Percentiles rank a stretch among this genome's conserved stretches.
These are phyloP conservation scores for Boletus subcaerulescens DNA, from an alignment of 768 basidiomycete genomes.

Conservation along the genomic window DNA sequence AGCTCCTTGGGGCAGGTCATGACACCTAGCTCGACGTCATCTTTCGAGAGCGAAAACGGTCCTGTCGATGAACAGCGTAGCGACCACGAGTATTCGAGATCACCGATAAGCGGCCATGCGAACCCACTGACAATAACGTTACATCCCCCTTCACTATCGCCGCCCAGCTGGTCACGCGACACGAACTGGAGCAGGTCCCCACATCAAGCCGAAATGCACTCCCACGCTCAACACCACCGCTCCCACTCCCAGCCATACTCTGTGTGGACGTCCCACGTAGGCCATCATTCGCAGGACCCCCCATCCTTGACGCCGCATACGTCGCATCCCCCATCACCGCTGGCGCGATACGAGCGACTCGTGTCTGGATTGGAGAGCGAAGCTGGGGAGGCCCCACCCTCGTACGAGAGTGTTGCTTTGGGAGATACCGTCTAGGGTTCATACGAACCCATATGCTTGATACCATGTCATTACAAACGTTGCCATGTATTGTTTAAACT, in stretches of 20 bases:
- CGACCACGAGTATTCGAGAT: background rate
- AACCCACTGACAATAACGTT: background rate
- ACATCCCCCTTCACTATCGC: background rate
- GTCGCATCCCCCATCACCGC: constrained; percentile 20
- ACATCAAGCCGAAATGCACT: background rate
- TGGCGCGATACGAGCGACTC: constrained; percentile 70
- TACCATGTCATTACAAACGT: background rate
- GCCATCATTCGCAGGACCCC: background rate
- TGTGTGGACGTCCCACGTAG: background rate
- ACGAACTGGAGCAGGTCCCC: background rate
- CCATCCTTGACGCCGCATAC: constrained; percentile 1
- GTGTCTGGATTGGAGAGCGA: constrained; percentile 85
- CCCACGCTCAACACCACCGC: background rate
- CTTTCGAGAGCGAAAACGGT: constrained; percentile 20
- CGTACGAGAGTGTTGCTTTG: constrained; percentile 30
- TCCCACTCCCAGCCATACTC: background rate
- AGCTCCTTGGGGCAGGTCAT: constrained; percentile 26
- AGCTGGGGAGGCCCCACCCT: constrained; percentile 80
- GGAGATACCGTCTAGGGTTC: background rate
- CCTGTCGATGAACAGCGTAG: background rate
- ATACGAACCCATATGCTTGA: background rate
- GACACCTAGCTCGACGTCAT: constrained; percentile 30
- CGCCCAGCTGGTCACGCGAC: background rate
- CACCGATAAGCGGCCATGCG: background rate
- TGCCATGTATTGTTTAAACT: background rate